These are phyloP conservation scores for Protea cynaroides DNA, from an alignment of 164 flowering plant species.

Conservation along the genomic window DNA sequence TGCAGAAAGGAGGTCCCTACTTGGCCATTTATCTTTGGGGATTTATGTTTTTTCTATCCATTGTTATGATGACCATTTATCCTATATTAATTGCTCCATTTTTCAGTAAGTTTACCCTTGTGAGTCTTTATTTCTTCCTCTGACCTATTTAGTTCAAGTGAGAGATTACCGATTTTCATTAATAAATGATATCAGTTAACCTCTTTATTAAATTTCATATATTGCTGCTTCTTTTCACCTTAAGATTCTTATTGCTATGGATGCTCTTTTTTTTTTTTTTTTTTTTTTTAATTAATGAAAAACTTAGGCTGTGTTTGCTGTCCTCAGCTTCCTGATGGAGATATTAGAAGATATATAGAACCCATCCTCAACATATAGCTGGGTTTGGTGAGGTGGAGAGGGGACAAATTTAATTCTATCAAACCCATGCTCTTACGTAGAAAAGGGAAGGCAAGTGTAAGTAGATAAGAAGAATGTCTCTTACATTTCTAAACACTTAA, in stretches of 20 bases:
- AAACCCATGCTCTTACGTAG: slow-evolving; percentile 96
- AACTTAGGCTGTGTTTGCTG: background rate
- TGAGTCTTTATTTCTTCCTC: slow-evolving; percentile 32
- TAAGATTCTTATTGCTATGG: background rate
- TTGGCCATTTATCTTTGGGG: slow-evolving; percentile 96
- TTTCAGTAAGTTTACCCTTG: slow-evolving; percentile 95
- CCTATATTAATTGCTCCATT: slow-evolving; percentile 96
- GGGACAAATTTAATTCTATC: slow-evolving; percentile 84
- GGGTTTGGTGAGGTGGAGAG: too few species aligned
- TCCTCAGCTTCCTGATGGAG: slow-evolving; percentile 88
- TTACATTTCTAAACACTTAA: background rate
- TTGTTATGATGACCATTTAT: slow-evolving; percentile 94
- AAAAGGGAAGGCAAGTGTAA: slow-evolving; percentile 99
- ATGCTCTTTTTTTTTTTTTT: background rate
- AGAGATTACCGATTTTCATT: too few species aligned
- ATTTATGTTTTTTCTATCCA: slow-evolving; percentile 80
- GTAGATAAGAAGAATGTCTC: slow-evolving; percentile 16
- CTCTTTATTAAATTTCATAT: too few species aligned
- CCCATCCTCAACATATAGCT: slow-evolving; percentile 85
- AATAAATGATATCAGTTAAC: background rate
- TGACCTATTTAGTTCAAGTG: background rate
- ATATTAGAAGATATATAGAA: slow-evolving; percentile 65
- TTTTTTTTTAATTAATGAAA: too few species aligned
- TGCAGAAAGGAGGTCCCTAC: slow-evolving; percentile 99
- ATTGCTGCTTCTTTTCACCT: background rate